phyloP scores from a whole-genome alignment of 768 basidiomycete species.

The Suillus tomentosus region DNA sequence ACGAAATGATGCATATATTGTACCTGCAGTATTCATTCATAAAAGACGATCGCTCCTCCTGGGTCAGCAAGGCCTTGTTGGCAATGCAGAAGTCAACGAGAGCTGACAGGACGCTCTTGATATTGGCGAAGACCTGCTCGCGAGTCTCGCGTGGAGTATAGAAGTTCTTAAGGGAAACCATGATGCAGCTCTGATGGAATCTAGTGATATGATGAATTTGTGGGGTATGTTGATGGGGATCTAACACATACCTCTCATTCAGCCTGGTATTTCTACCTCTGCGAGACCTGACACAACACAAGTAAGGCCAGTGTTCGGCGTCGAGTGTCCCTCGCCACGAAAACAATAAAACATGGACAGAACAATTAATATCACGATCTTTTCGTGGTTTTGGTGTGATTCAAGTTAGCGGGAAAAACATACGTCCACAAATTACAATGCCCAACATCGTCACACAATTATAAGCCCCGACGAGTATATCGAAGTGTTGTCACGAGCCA shows the following conservation, averaged over 20 bases:
- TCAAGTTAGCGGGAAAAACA: too few species aligned
- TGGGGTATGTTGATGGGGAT: neutral
- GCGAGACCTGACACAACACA: neutral
- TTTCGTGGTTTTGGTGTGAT: too few species aligned
- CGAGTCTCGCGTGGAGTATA: neutral
- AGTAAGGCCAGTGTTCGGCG: neutral
- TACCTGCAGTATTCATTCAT: neutral
- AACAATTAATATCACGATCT: too few species aligned
- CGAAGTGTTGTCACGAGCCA: too few species aligned
- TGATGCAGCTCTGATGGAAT: neutral
- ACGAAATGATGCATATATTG: neutral
- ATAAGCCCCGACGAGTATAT: too few species aligned
- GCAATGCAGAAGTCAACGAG: neutral
- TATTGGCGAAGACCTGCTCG: neutral
- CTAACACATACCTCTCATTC: neutral
- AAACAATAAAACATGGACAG: too few species aligned
- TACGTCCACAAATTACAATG: too few species aligned
- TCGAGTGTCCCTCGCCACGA: too few species aligned
- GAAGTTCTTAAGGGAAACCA: neutral
- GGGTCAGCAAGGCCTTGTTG: neutral
- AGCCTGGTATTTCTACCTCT: neutral
- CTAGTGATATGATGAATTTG: neutral
- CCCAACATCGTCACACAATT: too few species aligned
- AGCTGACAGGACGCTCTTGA: neutral
- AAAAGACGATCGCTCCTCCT: neutral